Conservation (phyloP, 1,139 yeast species). For the Zygosaccharomyces sapae region DNA sequence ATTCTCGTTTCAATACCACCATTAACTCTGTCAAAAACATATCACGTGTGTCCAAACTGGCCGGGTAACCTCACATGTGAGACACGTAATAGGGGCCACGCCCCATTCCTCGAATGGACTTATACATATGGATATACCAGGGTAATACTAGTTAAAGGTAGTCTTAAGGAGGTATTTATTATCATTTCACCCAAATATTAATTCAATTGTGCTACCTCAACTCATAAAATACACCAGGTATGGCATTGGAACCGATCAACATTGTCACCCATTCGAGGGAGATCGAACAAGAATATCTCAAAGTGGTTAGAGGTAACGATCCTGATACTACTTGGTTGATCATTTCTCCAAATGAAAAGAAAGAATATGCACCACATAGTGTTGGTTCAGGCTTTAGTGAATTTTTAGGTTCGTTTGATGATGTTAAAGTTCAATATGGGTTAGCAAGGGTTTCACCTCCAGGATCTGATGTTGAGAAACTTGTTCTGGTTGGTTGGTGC, state of each 20-base stretch:
- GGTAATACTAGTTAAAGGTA: not conserved
- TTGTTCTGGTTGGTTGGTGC: constrained; percentile 89
- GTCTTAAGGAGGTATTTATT: not conserved
- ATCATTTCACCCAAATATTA: not conserved
- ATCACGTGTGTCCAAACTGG: not conserved
- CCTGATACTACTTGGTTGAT: constrained; percentile 53
- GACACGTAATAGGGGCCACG: constrained; percentile 1
- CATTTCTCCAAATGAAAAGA: constrained; percentile 55
- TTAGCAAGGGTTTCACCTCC: constrained; percentile 83
- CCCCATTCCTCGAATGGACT: not conserved
- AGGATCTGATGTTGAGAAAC: constrained; percentile 81
- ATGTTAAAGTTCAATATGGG: constrained; percentile 88
- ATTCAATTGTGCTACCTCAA: not conserved
- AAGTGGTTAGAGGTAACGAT: constrained; percentile 59
- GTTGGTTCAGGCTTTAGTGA: constrained; percentile 66
- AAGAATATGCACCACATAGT: constrained; percentile 54
- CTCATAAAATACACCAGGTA: constrained; percentile 7
- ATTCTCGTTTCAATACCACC: not conserved
- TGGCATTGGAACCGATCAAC: constrained; percentile 38
- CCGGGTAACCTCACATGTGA: not conserved
- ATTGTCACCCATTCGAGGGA: constrained; percentile 51
- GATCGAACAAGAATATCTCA: constrained; percentile 60
- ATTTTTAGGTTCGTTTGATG: constrained; percentile 77
- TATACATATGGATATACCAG: not conserved
- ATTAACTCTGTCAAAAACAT: not conserved